Evolutionary conservation across 2,329 filamentous ascomycete species (phyloP).

Genomic region (Periconia sp.): DNA sequence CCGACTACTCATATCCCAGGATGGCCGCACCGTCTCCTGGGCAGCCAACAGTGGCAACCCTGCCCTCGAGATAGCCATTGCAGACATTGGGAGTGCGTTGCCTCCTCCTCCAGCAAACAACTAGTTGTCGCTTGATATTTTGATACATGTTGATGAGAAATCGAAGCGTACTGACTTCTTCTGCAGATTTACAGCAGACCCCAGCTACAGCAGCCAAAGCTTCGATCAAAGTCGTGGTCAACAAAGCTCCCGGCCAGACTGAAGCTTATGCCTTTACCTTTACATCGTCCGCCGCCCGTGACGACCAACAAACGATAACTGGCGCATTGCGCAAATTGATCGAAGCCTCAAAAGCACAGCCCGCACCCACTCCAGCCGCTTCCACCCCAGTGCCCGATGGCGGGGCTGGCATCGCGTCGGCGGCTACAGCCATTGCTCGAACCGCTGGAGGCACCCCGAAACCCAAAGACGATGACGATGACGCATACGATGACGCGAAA

Average conservation of each 20-base stretch:
- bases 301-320: slow-evolving; percentile 83
- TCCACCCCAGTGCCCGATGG: slow-evolving; percentile 18
- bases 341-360: slow-evolving; percentile 62
- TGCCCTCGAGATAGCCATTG: slow-evolving; percentile 68
- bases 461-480: slow-evolving; percentile 46
- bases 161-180: background rate
- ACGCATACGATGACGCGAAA: slow-evolving; percentile 78
- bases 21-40: slow-evolving; percentile 79
- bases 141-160: background rate
- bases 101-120: background rate
- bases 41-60: slow-evolving; percentile 67
- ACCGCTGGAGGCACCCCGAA: slow-evolving; percentile 54
- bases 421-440: slow-evolving; percentile 76
- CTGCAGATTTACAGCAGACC: slow-evolving; percentile 86
- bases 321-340: slow-evolving; percentile 79
- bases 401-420: slow-evolving; percentile 48
- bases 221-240: slow-evolving; percentile 88
- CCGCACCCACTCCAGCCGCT: slow-evolving; percentile 36
- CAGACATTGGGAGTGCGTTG: slow-evolving; percentile 76
- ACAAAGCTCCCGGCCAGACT: slow-evolving; percentile 61
- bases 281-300: slow-evolving; percentile 75
- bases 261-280: slow-evolving; percentile 86
- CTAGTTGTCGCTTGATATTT: background rate
- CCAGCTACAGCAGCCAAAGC: slow-evolving; percentile 86
- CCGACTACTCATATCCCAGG: slow-evolving; percentile 71